Conservation (phyloP, 257 asterid genomes). For the Fraxinus americana region DNA sequence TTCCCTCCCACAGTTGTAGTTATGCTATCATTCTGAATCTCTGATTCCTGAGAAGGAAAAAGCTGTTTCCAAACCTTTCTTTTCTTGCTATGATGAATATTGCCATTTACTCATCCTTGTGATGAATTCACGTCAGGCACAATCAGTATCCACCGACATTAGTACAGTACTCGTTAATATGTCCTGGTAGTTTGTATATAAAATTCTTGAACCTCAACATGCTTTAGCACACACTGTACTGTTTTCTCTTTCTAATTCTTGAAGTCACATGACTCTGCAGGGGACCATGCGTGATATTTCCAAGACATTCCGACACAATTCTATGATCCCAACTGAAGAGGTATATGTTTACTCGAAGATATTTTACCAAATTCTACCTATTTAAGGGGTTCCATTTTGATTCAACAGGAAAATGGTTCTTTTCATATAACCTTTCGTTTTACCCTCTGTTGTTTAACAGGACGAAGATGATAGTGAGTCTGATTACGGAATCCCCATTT, state of each 20-base stretch:
- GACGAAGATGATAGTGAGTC: constrained; percentile 32
- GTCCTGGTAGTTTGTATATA: background rate
- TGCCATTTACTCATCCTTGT: background rate
- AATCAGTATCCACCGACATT: background rate
- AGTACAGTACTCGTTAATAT: background rate
- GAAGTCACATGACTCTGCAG: constrained; percentile 26
- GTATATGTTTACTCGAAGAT: background rate
- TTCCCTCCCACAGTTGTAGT: background rate
- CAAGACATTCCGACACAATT: constrained; percentile 27
- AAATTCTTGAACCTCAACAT: background rate
- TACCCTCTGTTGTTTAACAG: constrained; percentile 1
- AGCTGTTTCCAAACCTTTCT: background rate
- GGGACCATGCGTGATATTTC: constrained; percentile 47
- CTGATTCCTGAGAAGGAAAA: background rate
- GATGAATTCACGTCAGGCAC: background rate
- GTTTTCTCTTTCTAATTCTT: constrained; percentile 7
- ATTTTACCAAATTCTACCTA: background rate
- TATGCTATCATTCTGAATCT: background rate
- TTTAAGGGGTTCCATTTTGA: background rate
- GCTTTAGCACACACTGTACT: background rate
- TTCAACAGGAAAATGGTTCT: background rate
- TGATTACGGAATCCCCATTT: constrained; percentile 26
- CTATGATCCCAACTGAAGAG: constrained; percentile 28
- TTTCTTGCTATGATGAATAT: background rate
- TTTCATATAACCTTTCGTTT: background rate